These are phyloP conservation scores for Chloromonas sp. DNA, from an alignment of 163 green algal species.

Conservation along the genomic window DNA sequence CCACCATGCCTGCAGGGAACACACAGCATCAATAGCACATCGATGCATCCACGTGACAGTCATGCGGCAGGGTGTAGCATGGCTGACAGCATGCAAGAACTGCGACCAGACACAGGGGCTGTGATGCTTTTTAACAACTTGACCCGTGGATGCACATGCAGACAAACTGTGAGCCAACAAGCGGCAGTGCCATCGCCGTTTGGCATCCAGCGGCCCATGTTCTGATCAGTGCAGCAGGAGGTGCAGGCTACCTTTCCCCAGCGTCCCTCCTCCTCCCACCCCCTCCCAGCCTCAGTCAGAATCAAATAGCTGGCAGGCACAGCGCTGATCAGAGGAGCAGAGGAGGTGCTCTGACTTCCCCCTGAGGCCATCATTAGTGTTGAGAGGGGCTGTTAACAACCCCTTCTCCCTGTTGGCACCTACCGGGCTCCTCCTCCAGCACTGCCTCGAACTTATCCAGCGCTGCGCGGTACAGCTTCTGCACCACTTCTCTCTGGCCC, in stretches of 20 bases:
- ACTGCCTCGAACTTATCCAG: slow-evolving; percentile 44
- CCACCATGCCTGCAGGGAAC: too few relatives aligned
- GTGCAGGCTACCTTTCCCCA: neutral
- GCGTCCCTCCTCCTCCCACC: neutral
- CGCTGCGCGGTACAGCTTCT: slow-evolving; percentile 27
- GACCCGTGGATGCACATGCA: too few relatives aligned
- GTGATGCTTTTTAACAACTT: too few relatives aligned
- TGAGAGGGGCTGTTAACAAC: neutral
- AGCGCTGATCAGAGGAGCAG: neutral
- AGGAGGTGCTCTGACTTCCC: neutral
- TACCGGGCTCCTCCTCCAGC: slow-evolving; percentile 33
- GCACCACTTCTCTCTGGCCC: neutral
- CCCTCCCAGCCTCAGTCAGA: neutral
- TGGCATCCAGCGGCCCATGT: too few relatives aligned
- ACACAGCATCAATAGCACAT: too few relatives aligned
- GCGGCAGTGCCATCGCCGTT: too few relatives aligned
- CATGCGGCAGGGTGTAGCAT: too few relatives aligned
- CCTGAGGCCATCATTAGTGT: neutral
- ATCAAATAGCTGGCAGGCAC: neutral
- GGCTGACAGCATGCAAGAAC: too few relatives aligned
- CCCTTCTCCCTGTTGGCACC: neutral
- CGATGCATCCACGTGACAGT: too few relatives aligned
- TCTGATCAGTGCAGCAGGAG: too few relatives aligned
- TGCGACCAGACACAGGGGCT: too few relatives aligned
- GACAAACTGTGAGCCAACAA: too few relatives aligned